Evolutionary conservation across 768 basidiomycete species (phyloP).

Genomic region (Agrocybe praecox): DNA sequence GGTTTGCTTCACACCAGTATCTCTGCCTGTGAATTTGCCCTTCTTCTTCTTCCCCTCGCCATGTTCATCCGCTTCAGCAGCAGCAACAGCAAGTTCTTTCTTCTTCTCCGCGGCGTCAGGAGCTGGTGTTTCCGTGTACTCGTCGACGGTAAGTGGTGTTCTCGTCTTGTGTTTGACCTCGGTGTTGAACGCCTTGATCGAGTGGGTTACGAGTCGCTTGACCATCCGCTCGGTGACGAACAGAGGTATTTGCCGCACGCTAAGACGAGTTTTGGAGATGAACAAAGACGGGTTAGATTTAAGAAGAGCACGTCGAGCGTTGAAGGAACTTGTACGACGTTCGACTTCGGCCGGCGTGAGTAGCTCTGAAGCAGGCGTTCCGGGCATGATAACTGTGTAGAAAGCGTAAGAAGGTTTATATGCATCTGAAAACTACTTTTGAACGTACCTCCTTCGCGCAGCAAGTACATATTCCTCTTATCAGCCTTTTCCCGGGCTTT

Average conservation of each 20-base stretch:
- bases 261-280: conserved; percentile 93
- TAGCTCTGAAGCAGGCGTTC: conserved; percentile 74
- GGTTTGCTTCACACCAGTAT: conserved; percentile 72
- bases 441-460: conserved; percentile 89
- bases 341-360: conserved; percentile 80
- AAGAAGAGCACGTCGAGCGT: conserved; percentile 79
- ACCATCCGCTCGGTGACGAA: conserved; percentile 90
- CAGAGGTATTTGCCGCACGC: conserved; percentile 88
- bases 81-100: conserved; percentile 5
- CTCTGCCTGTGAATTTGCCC: conserved; percentile 28
- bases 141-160: conserved; percentile 68
- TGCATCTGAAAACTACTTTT: background rate
- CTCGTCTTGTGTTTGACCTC: conserved; percentile 72
- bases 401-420: background rate
- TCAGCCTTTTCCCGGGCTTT: conserved; percentile 86
- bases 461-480: conserved; percentile 93
- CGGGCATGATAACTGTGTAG: conserved; percentile 82
- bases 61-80: conserved; percentile 10
- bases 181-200: conserved; percentile 73
- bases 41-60: conserved; percentile 36
- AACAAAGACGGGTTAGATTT: conserved; percentile 92
- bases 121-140: conserved; percentile 48
- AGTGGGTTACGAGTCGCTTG: conserved; percentile 85
- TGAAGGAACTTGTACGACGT: conserved; percentile 83
- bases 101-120: conserved; percentile 23